A percentile compares a stretch with the other conserved stretches of the same genome.
phyloP scores from a whole-genome alignment of 805 yeast species.

The Torulaspora franciscae region DNA sequence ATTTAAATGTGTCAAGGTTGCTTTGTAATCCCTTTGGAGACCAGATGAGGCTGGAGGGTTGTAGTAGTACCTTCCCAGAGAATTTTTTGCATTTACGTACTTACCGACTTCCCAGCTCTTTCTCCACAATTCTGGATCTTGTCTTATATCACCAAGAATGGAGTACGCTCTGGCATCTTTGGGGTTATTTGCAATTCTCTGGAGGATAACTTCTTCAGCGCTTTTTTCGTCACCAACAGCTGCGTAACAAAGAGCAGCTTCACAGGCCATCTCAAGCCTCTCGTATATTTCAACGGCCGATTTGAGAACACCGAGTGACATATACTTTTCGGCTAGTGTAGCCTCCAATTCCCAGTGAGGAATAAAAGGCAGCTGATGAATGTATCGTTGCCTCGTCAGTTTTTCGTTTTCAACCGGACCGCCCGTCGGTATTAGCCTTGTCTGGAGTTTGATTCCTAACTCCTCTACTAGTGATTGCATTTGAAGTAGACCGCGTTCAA shows the following conservation, averaged over 20 bases:
- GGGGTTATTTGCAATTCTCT: conserved; percentile 53
- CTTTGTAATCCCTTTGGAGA: conserved; percentile 43
- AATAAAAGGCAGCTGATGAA: conserved; percentile 68
- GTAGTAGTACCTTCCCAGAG: conserved; percentile 70
- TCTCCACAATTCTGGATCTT: conserved; percentile 72
- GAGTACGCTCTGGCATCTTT: conserved; percentile 79
- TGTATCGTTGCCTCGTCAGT: conserved; percentile 54
- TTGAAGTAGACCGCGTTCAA: conserved; percentile 90
- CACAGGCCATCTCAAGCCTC: conserved; percentile 67
- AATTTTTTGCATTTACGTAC: conserved; percentile 79
- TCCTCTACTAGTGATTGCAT: conserved; percentile 90
- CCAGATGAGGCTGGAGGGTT: conserved; percentile 57
- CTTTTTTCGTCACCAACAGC: conserved; percentile 68
- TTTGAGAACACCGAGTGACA: conserved; percentile 77
- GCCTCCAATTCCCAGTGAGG: conserved; percentile 86
- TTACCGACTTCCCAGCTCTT: conserved; percentile 83
- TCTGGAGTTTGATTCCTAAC: conserved; percentile 60
- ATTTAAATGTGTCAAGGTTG: conserved; percentile 61
- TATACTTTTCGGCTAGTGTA: conserved; percentile 75
- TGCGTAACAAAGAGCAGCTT: conserved; percentile 86
- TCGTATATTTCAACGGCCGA: conserved; percentile 89
- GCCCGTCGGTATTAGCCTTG: conserved; percentile 47
- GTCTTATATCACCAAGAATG: conserved; percentile 78
- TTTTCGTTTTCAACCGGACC: conserved; percentile 27
- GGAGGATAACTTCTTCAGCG: conserved; percentile 56